Percentiles rank a stretch among this genome's conserved stretches.
Conservation (phyloP, 2,329 filamentous ascomycete genomes). For the Sclerotinia trifoliorum region DNA sequence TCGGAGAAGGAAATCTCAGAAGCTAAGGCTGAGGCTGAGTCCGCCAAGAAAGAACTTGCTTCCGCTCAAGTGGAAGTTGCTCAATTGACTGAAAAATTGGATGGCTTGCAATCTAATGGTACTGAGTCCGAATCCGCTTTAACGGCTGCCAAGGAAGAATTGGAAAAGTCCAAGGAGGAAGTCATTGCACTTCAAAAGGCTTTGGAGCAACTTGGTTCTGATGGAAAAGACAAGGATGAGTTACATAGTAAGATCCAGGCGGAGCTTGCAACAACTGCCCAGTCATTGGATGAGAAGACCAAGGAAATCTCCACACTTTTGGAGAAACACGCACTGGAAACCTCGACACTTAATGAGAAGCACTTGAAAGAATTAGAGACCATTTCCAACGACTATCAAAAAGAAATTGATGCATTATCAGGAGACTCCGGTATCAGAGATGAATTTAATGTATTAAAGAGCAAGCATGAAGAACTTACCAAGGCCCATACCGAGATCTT, state of each 20-base stretch:
- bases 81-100: constrained; percentile 30
- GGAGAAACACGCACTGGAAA: constrained; percentile 54
- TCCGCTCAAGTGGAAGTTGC: constrained; percentile 42
- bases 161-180: constrained; percentile 45
- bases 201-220: constrained; percentile 49
- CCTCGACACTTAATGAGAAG: constrained; percentile 36
- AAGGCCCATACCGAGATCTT: constrained; percentile 37
- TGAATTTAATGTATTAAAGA: constrained; percentile 60
- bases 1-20: constrained; percentile 47
- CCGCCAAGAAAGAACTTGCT: constrained; percentile 43
- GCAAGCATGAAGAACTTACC: constrained; percentile 52
- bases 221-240: constrained; percentile 41
- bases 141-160: constrained; percentile 39
- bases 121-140: constrained; percentile 47
- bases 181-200: constrained; percentile 50
- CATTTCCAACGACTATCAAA: constrained; percentile 60
- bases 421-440: constrained; percentile 64
- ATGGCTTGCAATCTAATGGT: constrained; percentile 48
- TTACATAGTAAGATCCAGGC: constrained; percentile 34
- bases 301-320: constrained; percentile 48
- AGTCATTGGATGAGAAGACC: constrained; percentile 38
- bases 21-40: constrained; percentile 50
- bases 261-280: constrained; percentile 34
- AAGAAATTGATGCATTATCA: constrained; percentile 62
- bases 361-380: constrained; percentile 59